Conservation (phyloP, 768 basidiomycete genomes). For the Tylopilus intermedius region DNA sequence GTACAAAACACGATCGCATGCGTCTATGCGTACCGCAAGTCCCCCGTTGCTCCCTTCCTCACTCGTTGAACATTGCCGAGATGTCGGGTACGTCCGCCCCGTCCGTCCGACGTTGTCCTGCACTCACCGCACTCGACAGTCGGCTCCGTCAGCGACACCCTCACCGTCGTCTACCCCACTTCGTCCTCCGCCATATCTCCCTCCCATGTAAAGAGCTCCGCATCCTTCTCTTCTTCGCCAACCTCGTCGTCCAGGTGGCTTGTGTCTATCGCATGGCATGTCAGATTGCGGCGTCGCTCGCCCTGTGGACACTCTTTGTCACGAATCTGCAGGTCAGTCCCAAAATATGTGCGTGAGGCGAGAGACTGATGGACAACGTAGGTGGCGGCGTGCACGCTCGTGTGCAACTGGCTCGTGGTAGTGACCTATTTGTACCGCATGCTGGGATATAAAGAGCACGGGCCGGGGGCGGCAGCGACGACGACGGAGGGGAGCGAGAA, state of each 20-base stretch:
- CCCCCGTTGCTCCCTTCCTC: neutral
- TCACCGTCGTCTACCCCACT: constrained; percentile 2
- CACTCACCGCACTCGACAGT: neutral
- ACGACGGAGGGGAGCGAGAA: neutral
- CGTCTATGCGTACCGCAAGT: neutral
- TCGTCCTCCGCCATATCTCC: constrained; percentile 5
- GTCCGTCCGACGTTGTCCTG: no score
- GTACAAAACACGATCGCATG: constrained; percentile 7
- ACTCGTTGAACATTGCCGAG: neutral
- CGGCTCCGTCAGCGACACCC: neutral
- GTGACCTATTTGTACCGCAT: constrained; percentile 24
- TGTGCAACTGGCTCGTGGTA: constrained; percentile 23
- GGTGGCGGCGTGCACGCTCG: constrained; percentile 11
- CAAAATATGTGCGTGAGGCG: constrained; percentile 2
- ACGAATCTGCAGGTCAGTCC: constrained; percentile 8
- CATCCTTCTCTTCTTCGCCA: constrained; percentile 8
- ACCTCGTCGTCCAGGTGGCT: neutral
- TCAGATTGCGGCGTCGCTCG: neutral
- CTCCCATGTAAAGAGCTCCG: neutral
- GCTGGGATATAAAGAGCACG: neutral
- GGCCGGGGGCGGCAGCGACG: neutral
- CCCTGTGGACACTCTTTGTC: neutral
- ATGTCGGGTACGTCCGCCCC: constrained; percentile 1
- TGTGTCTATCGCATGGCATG: neutral
- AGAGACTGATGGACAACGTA: constrained; percentile 20